Evolutionary conservation across 2,329 filamentous ascomycete genomes (phyloP).

Genomic region (Pseudogymnoascus sp.): DNA sequence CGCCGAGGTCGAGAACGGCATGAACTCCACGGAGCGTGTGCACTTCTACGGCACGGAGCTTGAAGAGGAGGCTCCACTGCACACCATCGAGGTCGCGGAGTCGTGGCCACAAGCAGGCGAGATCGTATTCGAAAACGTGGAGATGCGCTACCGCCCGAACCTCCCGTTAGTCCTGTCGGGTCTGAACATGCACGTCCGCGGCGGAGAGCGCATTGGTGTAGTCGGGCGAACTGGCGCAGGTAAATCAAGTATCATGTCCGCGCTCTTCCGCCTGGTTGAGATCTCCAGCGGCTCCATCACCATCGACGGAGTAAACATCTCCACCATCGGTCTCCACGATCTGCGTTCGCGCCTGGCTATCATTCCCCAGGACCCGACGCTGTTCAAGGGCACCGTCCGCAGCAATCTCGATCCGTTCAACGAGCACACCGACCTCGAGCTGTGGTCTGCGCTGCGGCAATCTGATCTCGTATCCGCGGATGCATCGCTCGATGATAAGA

Average conservation of each 20-base stretch:
- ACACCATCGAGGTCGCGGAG: slow-evolving; percentile 63
- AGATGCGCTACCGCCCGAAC: slow-evolving; percentile 70
- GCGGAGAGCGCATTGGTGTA: slow-evolving; percentile 73
- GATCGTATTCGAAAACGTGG: slow-evolving; percentile 65
- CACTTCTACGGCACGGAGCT: slow-evolving; percentile 82
- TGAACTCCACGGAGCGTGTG: slow-evolving; percentile 91
- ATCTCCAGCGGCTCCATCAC: slow-evolving; percentile 54
- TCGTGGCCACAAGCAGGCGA: slow-evolving; percentile 84
- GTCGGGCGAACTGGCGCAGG: slow-evolving; percentile 77
- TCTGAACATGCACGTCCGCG: slow-evolving; percentile 62
- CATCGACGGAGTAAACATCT: slow-evolving; percentile 63
- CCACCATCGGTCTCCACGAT: slow-evolving; percentile 66
- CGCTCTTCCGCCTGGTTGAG: slow-evolving; percentile 70
- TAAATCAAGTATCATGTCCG: slow-evolving; percentile 77
- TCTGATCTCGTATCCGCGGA: slow-evolving; percentile 61
- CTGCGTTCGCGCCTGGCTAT: slow-evolving; percentile 70
- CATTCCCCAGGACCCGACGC: slow-evolving; percentile 77
- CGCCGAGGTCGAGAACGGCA: slow-evolving; percentile 93
- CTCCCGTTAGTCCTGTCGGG: slow-evolving; percentile 68
- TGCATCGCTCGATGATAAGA: slow-evolving; percentile 26
- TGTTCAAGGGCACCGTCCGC: slow-evolving; percentile 74
- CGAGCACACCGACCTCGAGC: slow-evolving; percentile 68
- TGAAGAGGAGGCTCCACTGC: slow-evolving; percentile 81
- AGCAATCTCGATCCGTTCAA: slow-evolving; percentile 75
- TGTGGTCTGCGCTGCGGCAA: slow-evolving; percentile 72